phyloP scores from a whole-genome alignment of 208 protist genomes.

The Sergeia podlipaevii region DNA sequence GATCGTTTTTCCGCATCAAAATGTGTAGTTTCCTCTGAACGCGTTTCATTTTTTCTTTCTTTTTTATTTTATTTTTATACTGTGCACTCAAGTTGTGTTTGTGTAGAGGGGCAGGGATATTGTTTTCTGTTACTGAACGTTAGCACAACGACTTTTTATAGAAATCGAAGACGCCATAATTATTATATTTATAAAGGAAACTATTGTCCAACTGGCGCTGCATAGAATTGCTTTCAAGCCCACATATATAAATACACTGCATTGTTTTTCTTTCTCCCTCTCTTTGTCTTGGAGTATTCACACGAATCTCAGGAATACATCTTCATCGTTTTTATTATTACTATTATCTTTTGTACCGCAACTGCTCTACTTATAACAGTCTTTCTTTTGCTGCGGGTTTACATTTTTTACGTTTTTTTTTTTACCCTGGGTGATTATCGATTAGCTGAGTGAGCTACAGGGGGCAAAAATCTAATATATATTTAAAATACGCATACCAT shows the following conservation, averaged over 20 bases:
- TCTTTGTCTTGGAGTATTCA: neutral
- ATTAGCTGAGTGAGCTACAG: no score
- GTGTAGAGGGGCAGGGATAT: neutral
- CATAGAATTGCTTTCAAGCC: no score
- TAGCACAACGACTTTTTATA: neutral
- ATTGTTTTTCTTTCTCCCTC: neutral
- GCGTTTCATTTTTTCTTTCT: neutral
- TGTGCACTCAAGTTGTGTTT: neutral
- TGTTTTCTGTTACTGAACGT: neutral
- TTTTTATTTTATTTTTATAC: neutral
- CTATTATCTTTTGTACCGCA: neutral
- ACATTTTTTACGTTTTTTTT: conserved; percentile 4
- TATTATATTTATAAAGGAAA: no score
- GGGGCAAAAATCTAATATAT: no score
- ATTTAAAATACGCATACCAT: neutral
- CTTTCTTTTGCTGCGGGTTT: neutral
- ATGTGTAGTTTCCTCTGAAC: neutral
- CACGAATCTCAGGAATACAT: no score
- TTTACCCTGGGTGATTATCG: no score
- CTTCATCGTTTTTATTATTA: neutral
- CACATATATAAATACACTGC: neutral
- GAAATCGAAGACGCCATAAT: no score
- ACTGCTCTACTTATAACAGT: neutral
- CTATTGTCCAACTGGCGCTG: no score
- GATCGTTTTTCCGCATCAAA: no score